Base-by-base conservation (phyloP, 129 eudicot genomes). In the Centrapalus pauciflorus region DNA sequence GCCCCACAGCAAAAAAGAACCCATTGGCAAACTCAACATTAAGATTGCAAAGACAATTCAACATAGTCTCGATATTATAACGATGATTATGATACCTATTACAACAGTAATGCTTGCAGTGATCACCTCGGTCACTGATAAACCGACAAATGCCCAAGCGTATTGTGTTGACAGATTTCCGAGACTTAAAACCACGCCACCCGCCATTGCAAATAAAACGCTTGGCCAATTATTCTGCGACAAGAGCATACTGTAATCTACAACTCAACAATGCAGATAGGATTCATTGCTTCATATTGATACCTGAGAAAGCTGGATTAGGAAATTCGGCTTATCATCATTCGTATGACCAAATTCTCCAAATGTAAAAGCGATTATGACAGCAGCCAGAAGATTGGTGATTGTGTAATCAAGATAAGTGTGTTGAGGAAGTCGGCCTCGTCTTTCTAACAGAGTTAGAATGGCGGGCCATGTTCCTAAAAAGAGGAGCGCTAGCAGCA, bases 391-490 rank as follows among this genome's bases (percentile, higher is more conserved):
- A 27, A 90, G 82, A 66, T 90, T 90, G 21, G 95, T 85, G 55
- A 90, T 64, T 2, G 97, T 73, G 67, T 87, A 90, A 79, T 90
- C 97, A 46, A 90, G 97, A 35, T 87, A 90, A 45, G 90, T 90
- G 63, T 90, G 97, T 41, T 90, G 97, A 73, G 97, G 97, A 73
- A 90, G 85, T 1, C 97, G 93, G 27, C 97, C 97, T 0, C 97
- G 90, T 48, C 96, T 74, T 68, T 90, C 97, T 32, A 90, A 75
- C 52, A 81, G 79, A 9, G 93, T 84, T 64, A 90, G 29, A 29
- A 90, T 35, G 50, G 97, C 95, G 29, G 97, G 97, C 97, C 97
- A 87, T 54, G 97, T 87, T 12, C 97, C 97, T 79, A 90, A 68
- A 74, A 84, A 87, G 25, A 78, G 24, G 27, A 90, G 76, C 12